These are phyloP conservation scores for Skeletonema menzelii DNA, from an alignment of 108 stramenopile species.

Conservation along the genomic window DNA sequence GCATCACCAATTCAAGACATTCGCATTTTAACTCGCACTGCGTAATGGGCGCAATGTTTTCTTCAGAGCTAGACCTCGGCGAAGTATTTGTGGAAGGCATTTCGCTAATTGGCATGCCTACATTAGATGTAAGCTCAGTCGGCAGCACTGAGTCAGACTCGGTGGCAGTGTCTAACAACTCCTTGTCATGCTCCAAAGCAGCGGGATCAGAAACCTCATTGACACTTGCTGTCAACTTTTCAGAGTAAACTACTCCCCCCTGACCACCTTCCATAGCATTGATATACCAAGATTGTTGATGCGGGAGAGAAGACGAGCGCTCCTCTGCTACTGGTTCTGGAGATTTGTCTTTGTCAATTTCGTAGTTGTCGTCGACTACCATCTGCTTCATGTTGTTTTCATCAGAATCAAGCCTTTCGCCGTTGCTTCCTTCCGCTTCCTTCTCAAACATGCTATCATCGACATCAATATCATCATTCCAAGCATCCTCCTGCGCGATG, in stretches of 20 bases:
- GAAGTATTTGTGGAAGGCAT: slow-evolving; percentile 27
- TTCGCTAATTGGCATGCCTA: slow-evolving; percentile 48
- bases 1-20: slow-evolving; percentile 41
- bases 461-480: slow-evolving; percentile 4
- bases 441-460: neutral
- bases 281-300: slow-evolving; percentile 49
- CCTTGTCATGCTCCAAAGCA: slow-evolving; percentile 3
- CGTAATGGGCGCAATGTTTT: neutral
- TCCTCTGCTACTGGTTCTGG: slow-evolving; percentile 27
- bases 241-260: slow-evolving; percentile 33
- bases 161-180: neutral
- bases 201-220: neutral
- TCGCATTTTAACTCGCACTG: slow-evolving; percentile 39
- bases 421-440: neutral
- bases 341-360: slow-evolving; percentile 31
- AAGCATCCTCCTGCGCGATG: neutral
- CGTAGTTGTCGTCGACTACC: slow-evolving; percentile 23
- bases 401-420: no score
- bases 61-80: neutral
- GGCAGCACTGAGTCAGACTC: neutral
- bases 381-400: neutral
- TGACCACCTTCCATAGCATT: slow-evolving; percentile 51
- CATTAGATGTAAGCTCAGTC: neutral
- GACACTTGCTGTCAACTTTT: neutral
- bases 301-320: slow-evolving; percentile 10